A percentile compares a stretch with the other conserved stretches of the same genome.
These are phyloP conservation scores for Coniochaeta pulveracea DNA, from an alignment of 2,329 filamentous ascomycete genomes.

Conservation along the genomic window DNA sequence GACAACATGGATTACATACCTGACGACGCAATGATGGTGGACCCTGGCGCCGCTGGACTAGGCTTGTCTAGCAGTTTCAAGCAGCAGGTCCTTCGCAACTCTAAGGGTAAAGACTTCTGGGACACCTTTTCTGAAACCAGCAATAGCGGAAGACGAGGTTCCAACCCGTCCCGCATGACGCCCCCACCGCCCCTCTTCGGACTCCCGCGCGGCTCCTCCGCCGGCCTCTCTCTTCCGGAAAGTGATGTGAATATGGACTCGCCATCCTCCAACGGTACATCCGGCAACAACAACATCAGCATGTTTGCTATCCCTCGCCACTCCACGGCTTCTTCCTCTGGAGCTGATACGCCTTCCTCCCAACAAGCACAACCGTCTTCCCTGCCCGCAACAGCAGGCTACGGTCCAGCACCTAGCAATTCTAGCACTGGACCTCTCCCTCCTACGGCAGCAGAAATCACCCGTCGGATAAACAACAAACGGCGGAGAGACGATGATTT, in stretches of 20 bases:
- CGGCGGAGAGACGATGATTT: conserved; percentile 86
- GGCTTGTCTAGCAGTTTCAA: conserved; percentile 59
- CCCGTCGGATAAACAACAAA: conserved; percentile 67
- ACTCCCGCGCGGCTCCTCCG: conserved; percentile 47
- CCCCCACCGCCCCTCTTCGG: conserved; percentile 56
- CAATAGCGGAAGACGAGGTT: conserved; percentile 19
- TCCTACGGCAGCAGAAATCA: conserved; percentile 62
- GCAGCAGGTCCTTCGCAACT: conserved; percentile 60
- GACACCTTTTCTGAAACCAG: conserved; percentile 63
- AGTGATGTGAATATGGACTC: conserved; percentile 68
- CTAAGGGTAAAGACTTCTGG: conserved; percentile 65
- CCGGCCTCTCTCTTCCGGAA: conserved; percentile 45
- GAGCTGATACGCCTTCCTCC: conserved; percentile 27
- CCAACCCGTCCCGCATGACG: conserved; percentile 21
- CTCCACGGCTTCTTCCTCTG: conserved; percentile 19
- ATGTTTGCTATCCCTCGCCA: conserved; percentile 17
- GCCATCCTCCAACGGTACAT: conserved; percentile 27
- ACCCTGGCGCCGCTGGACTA: conserved; percentile 27
- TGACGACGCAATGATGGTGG: conserved; percentile 58
- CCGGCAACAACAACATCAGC: conserved; percentile 10
- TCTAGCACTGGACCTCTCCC: too few relatives aligned
- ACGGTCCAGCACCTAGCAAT: too few relatives aligned
- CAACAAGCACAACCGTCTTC: conserved; percentile 19
- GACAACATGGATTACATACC: conserved; percentile 58
- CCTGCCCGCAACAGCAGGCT: too few relatives aligned